These are phyloP conservation scores for Elongisporangium prolatum DNA, from an alignment of 352 stramenopile genomes.

Conservation along the genomic window DNA sequence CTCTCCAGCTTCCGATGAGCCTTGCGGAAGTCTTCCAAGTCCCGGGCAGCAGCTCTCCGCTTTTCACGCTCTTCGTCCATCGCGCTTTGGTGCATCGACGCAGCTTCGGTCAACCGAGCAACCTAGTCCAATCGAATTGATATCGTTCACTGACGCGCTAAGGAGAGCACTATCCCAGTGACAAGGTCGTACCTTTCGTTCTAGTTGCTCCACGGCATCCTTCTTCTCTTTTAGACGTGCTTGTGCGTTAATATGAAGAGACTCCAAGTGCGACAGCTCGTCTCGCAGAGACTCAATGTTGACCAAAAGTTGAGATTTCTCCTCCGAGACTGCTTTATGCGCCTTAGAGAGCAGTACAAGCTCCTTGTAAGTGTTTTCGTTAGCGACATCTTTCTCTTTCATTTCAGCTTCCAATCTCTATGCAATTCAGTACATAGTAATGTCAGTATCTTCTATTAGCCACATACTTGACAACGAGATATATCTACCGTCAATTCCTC, in stretches of 20 bases:
- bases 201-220: constrained; percentile 47
- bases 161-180: not conserved
- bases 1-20: constrained; percentile 62
- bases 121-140: constrained; percentile 20
- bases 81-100: constrained; percentile 31
- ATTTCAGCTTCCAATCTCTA: constrained; percentile 61
- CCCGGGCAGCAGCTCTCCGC: constrained; percentile 25
- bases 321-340: constrained; percentile 59
- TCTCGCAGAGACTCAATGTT: constrained; percentile 46
- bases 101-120: constrained; percentile 43
- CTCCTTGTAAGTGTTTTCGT: constrained; percentile 75
- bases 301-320: constrained; percentile 45
- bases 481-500: constrained; percentile 44
- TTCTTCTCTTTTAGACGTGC: constrained; percentile 61
- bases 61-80: constrained; percentile 68
- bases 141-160: not conserved
- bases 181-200: constrained; percentile 45
- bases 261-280: constrained; percentile 47
- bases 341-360: constrained; percentile 75
- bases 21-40: constrained; percentile 67
- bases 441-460: not conserved
- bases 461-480: not conserved
- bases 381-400: constrained; percentile 44
- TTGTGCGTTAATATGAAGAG: constrained; percentile 53
- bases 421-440: not conserved